phyloP scores from a whole-genome alignment of 2,329 filamentous ascomycete genomes.

The Penicillium sp. region DNA sequence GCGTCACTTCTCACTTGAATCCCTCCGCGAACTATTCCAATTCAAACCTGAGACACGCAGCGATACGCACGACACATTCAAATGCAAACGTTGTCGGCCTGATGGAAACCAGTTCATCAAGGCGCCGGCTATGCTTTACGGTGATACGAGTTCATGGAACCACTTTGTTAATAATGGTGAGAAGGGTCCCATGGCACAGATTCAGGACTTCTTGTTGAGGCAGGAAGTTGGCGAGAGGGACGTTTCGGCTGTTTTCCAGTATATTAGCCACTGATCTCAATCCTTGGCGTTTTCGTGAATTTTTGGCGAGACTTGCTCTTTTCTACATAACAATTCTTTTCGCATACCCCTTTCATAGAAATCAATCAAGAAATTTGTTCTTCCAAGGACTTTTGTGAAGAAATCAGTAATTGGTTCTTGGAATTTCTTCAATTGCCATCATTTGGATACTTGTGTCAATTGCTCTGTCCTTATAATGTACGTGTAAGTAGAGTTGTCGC shows the following conservation, averaged over 20 bases:
- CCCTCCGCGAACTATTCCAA: slow-evolving; percentile 88
- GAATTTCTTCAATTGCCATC: too few relatives aligned
- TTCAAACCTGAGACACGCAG: slow-evolving; percentile 80
- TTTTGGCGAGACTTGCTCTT: not conserved
- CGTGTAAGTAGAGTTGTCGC: not conserved
- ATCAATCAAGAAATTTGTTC: not conserved
- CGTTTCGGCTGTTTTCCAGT: slow-evolving; percentile 96
- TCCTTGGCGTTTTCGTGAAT: not conserved
- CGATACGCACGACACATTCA: slow-evolving; percentile 98
- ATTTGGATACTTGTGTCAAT: too few relatives aligned
- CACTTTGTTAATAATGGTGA: slow-evolving; percentile 81
- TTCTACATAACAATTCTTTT: not conserved
- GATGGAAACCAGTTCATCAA: slow-evolving; percentile 87
- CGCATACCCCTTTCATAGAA: not conserved
- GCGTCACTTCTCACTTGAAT: slow-evolving; percentile 90
- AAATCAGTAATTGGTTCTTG: not conserved
- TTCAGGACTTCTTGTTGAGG: slow-evolving; percentile 85
- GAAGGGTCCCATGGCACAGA: slow-evolving; percentile 66
- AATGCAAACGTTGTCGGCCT: slow-evolving; percentile 89
- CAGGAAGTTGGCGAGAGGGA: slow-evolving; percentile 77
- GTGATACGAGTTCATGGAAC: slow-evolving; percentile 99
- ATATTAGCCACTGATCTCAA: slow-evolving; percentile 77
- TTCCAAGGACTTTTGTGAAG: not conserved
- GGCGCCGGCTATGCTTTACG: slow-evolving; percentile 91
- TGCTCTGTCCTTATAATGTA: not conserved